Evolutionary conservation across 2,329 filamentous ascomycete species (phyloP), one percentile per base, ranked within the genome.

Genomic region (Hysterium pulicare): DNA sequence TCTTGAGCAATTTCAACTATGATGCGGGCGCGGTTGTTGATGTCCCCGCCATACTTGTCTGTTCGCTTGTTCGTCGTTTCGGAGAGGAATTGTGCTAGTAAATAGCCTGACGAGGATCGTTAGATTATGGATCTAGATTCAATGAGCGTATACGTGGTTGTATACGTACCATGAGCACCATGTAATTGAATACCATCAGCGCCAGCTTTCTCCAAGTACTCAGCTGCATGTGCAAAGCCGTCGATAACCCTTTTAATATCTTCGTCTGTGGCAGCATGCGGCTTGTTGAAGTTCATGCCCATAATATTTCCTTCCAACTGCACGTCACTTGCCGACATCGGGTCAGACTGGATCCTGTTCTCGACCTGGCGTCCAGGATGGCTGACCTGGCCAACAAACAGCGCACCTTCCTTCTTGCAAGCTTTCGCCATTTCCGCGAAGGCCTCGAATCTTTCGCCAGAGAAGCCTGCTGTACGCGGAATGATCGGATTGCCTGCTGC

Each of bases 181-280:
- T 74, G 72, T 5, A 74, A 57, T 46, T 74, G 48, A 16, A 73
- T 67, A 2, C 76, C 76, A 47, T 77, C 74, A 42, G 63, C 86
- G 2, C 83, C 82, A 0, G 80, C 81, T 56, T 78, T 79, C 45
- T 84, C 73, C 4, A 63, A 79, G 67, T 76, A 85, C 53, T 80
- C 76, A 0, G 81, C 80, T 0, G 80, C 74, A 51, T 84, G 76
- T 0, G 77, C 77, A 53, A 83, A 86, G 2, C 74, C 73, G 17
- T 79, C 71, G n/a, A 82, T 71, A 47, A 86, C 58, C 11, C 66
- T 57, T 28, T 71, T 58, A 50, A 86, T 79, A 37, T 83, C 79
- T 11, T 71, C 68, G 19, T 75, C 64, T 0, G 73, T 75, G 21
- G 76, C 77, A 1, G 76, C 69, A 30, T 72, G 72, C 0, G 79